A percentile compares a stretch with the other conserved stretches of the same genome.
Conservation (phyloP, 345 rosid genomes). For the Populus pruinosa region DNA sequence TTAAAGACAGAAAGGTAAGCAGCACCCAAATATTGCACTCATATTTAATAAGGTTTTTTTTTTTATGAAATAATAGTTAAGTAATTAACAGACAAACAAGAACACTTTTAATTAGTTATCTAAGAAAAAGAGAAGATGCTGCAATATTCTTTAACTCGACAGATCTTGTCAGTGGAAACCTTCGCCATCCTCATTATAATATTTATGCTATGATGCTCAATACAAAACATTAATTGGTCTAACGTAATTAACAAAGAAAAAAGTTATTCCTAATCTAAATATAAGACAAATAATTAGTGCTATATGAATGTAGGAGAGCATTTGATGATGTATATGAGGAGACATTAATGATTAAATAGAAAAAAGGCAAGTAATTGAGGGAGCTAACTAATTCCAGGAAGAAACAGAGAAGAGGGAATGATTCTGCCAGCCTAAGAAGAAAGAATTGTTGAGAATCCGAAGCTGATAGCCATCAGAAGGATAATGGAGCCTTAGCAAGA, state of each 20-base stretch:
- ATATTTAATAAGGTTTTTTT: not conserved
- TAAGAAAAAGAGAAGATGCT: not conserved
- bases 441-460: slow-evolving; percentile 53
- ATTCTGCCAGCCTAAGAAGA: slow-evolving; percentile 81
- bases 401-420: slow-evolving; percentile 87
- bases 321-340: not conserved
- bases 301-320: not conserved
- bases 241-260: not conserved
- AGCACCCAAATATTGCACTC: not conserved
- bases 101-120: no score
- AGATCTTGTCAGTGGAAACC: not conserved
- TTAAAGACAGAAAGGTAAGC: not conserved
- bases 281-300: not conserved
- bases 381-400: slow-evolving; percentile 60
- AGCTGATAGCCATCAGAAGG: slow-evolving; percentile 93
- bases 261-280: not conserved
- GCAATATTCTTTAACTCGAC: not conserved
- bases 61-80: no score
- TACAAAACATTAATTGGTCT: not conserved
- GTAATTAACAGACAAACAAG: no score
- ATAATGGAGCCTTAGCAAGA: slow-evolving; percentile 84
- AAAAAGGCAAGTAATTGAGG: not conserved
- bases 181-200: not conserved
- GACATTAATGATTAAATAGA: not conserved
- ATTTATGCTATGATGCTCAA: not conserved